Evolutionary conservation across 805 yeast genomes (phyloP), one percentile per base, ranked within the genome.

Genomic region (Candida corydali): DNA sequence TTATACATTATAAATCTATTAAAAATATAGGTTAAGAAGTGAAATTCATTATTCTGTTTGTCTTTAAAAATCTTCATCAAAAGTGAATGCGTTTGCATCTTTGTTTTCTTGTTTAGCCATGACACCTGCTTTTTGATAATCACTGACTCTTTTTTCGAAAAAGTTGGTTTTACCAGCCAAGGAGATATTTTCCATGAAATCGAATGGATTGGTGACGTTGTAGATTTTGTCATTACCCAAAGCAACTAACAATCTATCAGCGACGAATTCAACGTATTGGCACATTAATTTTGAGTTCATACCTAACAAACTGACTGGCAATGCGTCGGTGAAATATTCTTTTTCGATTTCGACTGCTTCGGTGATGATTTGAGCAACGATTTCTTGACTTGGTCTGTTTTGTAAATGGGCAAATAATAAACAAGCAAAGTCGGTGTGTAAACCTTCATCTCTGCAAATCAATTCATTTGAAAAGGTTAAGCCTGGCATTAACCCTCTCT

Each of bases 401-500:
- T 84, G 78, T 62, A 91, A 76, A 67, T 91, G 98, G 34, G 95
- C 80, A 71, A 86, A 93, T 61, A 91, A 74, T 59, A 91, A 73
- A 66, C 98, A 93, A 20, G 98, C 98, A 65, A 93, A 91, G 70
- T 91, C 98, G 37, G 98, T 91, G 69, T 91, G 98, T 67, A 93
- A 73, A 63, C 98, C 98, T 73, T 91, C 98, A 65, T 91, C 98
- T 70, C 98, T 87, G 60, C 95, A 88, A 55, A 91, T 91, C 61
- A 91, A 79, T 70, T 91, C 98, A 68, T 91, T 91, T 39, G 98
- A 89, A 76, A 91, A 93, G 29, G 98, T 91, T 55, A 91, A 75
- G 59, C 98, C 98, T 25, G 98, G 98, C 98, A 91, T 91, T 59
- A 91, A 74, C 61, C 98, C 98, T 66, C 96, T 84, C 80, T 91